These are phyloP conservation scores for Mrakia hoshinonis DNA, from an alignment of 768 basidiomycete species.

Conservation along the genomic window DNA sequence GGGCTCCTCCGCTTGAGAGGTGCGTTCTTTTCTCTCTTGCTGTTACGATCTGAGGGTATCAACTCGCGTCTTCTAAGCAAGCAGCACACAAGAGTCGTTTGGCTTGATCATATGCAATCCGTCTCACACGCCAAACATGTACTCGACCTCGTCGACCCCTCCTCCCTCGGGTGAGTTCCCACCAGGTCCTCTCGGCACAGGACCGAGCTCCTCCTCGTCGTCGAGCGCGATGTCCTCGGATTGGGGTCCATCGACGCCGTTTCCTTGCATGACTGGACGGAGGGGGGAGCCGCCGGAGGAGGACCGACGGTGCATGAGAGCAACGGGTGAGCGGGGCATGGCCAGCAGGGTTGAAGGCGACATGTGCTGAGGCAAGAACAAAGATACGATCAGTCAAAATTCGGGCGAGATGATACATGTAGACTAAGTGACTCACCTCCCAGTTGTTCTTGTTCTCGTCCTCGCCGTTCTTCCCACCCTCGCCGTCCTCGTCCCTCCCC, in stretches of 20 bases:
- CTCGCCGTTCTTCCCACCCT: conserved; percentile 36
- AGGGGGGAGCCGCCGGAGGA: conserved; percentile 68
- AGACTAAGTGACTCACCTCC: conserved; percentile 56
- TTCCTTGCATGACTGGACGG: conserved; percentile 65
- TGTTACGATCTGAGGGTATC: too few relatives aligned
- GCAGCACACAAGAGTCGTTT: too few relatives aligned
- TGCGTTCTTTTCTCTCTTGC: too few relatives aligned
- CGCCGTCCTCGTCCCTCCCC: conserved; percentile 18
- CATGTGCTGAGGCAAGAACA: conserved; percentile 60
- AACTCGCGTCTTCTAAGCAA: too few relatives aligned
- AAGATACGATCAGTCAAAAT: conserved; percentile 20
- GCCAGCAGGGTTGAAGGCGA: conserved; percentile 92
- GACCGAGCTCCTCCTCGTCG: conserved; percentile 61
- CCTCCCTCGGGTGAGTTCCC: conserved; percentile 34
- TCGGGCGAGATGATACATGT: not conserved
- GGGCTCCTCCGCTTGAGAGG: too few relatives aligned
- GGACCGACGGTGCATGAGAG: conserved; percentile 50
- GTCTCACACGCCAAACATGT: conserved; percentile 22
- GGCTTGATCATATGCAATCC: too few relatives aligned
- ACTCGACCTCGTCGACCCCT: conserved; percentile 42
- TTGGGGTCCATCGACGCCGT: conserved; percentile 51
- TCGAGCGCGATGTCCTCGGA: conserved; percentile 57
- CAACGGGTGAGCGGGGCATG: conserved; percentile 80
- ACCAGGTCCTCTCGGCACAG: conserved; percentile 44
- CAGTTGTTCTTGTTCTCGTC: conserved; percentile 88